These are phyloP conservation scores for Nicotiana attenuata DNA, from an alignment of 257 asterid genomes.

Conservation along the genomic window DNA sequence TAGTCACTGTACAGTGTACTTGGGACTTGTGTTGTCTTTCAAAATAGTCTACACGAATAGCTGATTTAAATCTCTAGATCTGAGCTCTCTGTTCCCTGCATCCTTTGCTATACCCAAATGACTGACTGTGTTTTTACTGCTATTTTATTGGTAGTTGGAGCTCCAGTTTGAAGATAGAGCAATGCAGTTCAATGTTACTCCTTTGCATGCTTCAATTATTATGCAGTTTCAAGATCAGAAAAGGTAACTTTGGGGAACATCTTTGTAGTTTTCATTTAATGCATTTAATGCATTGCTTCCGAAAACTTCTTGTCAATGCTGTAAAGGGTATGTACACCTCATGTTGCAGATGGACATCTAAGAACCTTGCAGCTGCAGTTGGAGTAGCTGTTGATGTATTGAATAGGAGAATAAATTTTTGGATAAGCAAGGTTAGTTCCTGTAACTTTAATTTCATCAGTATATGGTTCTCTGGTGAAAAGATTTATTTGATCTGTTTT, in stretches of 20 bases:
- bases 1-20: slow-evolving; percentile 30
- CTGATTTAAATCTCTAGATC: neutral
- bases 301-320: neutral
- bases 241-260: slow-evolving; percentile 39
- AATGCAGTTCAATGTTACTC: slow-evolving; percentile 71
- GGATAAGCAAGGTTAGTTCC: slow-evolving; percentile 80
- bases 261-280: neutral
- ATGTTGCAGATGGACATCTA: slow-evolving; percentile 71
- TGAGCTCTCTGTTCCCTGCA: neutral
- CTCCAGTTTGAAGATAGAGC: slow-evolving; percentile 83
- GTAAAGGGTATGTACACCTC: neutral
- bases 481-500: slow-evolving; percentile 10
- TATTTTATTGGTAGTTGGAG: slow-evolving; percentile 61
- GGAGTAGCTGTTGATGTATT: slow-evolving; percentile 80
- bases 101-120: slow-evolving; percentile 4
- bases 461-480: neutral
- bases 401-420: slow-evolving; percentile 68
- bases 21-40: neutral
- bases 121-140: slow-evolving; percentile 11
- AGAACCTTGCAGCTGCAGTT: slow-evolving; percentile 72
- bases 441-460: neutral
- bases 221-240: slow-evolving; percentile 82
- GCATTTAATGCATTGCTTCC: neutral
- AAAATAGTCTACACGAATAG: neutral
- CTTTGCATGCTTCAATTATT: slow-evolving; percentile 90